Percentiles rank a stretch among this genome's conserved stretches.
Conservation (phyloP, 1,284 basidiomycete genomes). For the Rhizoctonia solani region DNA sequence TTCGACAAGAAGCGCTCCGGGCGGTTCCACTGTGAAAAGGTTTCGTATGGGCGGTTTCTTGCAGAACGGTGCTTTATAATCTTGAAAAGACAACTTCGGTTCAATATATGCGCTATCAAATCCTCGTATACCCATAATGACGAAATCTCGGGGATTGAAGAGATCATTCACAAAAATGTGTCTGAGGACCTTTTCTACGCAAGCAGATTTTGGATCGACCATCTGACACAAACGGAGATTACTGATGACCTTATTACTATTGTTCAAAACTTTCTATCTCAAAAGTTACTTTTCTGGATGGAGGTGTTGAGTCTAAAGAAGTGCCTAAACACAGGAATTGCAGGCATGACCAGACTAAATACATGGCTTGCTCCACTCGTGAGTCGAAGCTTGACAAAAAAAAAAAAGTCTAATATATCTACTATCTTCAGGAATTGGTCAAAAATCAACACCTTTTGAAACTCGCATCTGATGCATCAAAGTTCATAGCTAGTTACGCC, state of each 20-base stretch:
- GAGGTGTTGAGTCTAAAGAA: conserved; percentile 11
- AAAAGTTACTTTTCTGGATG: conserved; percentile 4
- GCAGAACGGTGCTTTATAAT: conserved; percentile 1
- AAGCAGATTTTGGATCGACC: conserved; percentile 2
- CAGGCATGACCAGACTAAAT: neutral
- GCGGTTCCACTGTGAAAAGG: neutral
- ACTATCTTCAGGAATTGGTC: neutral
- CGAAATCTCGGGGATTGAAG: neutral
- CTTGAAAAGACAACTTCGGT: neutral
- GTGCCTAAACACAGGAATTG: neutral
- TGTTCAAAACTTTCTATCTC: neutral
- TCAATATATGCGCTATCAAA: conserved; percentile 4
- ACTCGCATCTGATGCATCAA: neutral
- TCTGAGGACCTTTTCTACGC: neutral
- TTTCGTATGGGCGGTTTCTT: neutral
- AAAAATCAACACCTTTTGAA: neutral
- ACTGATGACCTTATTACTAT: neutral
- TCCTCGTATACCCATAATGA: conserved; percentile 5
- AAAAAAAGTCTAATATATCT: neutral
- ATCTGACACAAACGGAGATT: neutral
- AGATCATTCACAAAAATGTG: neutral
- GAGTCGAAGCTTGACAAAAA: neutral
- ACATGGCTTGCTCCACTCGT: neutral
- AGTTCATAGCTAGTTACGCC: neutral
- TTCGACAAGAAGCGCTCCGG: neutral